Evolutionary conservation across 495 filamentous ascomycete genomes (phyloP).

Genomic region (Achaetomiella virescens): DNA sequence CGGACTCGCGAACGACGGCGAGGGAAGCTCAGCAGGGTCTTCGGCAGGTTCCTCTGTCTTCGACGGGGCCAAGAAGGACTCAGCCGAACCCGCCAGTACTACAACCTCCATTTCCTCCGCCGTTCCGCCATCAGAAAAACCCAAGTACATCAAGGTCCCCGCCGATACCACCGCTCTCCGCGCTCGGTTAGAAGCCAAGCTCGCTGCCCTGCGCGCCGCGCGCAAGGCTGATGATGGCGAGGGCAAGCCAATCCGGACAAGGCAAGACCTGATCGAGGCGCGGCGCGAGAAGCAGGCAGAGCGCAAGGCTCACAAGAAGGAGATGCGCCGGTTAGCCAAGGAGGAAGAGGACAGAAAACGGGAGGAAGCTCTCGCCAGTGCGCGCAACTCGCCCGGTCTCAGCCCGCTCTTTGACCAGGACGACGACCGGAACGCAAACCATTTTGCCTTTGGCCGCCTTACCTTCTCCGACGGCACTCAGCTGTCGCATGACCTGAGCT

Average conservation of each 20-base stretch:
- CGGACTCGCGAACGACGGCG: constrained; percentile 38
- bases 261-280: constrained; percentile 84
- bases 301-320: constrained; percentile 81
- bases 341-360: constrained; percentile 64
- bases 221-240: constrained; percentile 78
- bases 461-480: constrained; percentile 79
- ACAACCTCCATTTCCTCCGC: constrained; percentile 70
- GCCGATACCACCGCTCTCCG: constrained; percentile 63
- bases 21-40: constrained; percentile 40
- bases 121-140: constrained; percentile 51
- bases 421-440: constrained; percentile 44
- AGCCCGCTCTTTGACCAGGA: constrained; percentile 65
- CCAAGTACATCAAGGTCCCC: constrained; percentile 48
- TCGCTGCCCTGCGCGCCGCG: constrained; percentile 71
- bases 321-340: constrained; percentile 64
- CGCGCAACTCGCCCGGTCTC: constrained; percentile 51
- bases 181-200: constrained; percentile 68
- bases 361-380: constrained; percentile 61
- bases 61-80: constrained; percentile 47
- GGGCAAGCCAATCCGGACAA: constrained; percentile 69
- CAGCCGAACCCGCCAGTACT: constrained; percentile 47
- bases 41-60: constrained; percentile 53
- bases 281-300: constrained; percentile 79
- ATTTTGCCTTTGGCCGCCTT: constrained; percentile 81
- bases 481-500: constrained; percentile 58